Percentiles rank a stretch among this genome's conserved stretches.
Evolutionary conservation across 139 green algal species (phyloP).

Genomic region (Haematococcus sp.): DNA sequence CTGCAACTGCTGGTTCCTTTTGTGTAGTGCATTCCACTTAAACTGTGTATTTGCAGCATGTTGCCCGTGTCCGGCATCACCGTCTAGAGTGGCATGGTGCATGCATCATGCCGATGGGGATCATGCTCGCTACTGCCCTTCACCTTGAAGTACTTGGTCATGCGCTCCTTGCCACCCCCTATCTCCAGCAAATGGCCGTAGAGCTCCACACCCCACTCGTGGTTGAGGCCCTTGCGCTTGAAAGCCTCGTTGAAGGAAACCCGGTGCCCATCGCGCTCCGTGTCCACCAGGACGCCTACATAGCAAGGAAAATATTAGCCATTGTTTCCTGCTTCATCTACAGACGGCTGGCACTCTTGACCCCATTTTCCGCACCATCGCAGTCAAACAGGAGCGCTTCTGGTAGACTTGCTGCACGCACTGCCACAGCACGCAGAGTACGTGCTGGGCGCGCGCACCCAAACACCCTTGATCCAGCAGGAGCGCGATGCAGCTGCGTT

Average conservation of each 20-base stretch:
- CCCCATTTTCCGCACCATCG: constrained; percentile 65
- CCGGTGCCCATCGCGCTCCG: constrained; percentile 87
- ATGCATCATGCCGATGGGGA: constrained; percentile 3
- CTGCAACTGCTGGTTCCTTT: too few relatives aligned
- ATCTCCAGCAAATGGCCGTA: constrained; percentile 96
- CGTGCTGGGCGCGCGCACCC: too few relatives aligned
- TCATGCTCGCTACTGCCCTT: not conserved
- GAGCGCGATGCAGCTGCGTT: too few relatives aligned
- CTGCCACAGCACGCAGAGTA: too few relatives aligned
- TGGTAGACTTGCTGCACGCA: constrained; percentile 17
- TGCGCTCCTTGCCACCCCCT: constrained; percentile 97
- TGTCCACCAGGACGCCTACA: constrained; percentile 86
- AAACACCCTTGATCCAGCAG: too few relatives aligned
- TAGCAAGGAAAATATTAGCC: not conserved
- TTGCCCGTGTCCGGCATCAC: too few relatives aligned
- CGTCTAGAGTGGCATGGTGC: too few relatives aligned
- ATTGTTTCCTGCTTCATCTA: too few relatives aligned
- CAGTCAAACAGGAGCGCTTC: constrained; percentile 92
- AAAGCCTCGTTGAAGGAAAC: constrained; percentile 96
- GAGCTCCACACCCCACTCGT: constrained; percentile 86
- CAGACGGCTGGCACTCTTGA: too few relatives aligned
- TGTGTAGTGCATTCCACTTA: too few relatives aligned
- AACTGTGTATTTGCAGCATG: too few relatives aligned
- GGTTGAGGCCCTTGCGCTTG: constrained; percentile 72
- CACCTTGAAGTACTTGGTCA: constrained; percentile 92